phyloP scores from a whole-genome alignment of 1,284 basidiomycete genomes.

The Trametes pubescens region DNA sequence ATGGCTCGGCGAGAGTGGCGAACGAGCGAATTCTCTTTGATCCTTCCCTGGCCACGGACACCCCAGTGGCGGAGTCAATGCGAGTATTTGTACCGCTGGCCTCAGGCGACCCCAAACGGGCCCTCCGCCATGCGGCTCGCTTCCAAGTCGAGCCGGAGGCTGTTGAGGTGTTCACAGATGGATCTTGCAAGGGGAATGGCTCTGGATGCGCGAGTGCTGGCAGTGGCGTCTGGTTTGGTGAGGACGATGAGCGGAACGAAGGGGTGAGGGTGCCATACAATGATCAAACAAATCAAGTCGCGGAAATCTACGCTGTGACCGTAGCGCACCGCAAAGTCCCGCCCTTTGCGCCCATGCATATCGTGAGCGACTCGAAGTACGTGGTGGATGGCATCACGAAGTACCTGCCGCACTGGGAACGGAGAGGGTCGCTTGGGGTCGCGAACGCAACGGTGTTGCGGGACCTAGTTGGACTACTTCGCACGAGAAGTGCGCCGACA shows the following conservation, averaged over 20 bases:
- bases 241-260: not conserved
- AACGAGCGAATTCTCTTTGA: not conserved
- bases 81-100: not conserved
- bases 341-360: not conserved
- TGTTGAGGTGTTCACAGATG: not conserved
- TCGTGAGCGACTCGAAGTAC: not conserved
- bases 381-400: not conserved
- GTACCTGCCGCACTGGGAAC: conserved; percentile 1
- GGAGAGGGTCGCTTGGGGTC: conserved; percentile 3
- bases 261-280: not conserved
- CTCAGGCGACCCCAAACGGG: not conserved
- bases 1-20: not conserved
- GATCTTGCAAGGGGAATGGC: not conserved
- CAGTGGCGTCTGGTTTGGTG: not conserved
- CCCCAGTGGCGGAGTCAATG: not conserved
- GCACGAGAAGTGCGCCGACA: conserved; percentile 27
- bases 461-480: conserved; percentile 17
- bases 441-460: not conserved
- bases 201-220: not conserved
- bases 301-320: not conserved
- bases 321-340: not conserved
- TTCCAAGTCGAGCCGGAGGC: not conserved
- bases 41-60: not conserved
- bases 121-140: not conserved
- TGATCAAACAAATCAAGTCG: not conserved